Evolutionary conservation across 768 basidiomycete genomes (phyloP), one percentile per base, ranked within the genome.

Genomic region (Heimioporus sp.): DNA sequence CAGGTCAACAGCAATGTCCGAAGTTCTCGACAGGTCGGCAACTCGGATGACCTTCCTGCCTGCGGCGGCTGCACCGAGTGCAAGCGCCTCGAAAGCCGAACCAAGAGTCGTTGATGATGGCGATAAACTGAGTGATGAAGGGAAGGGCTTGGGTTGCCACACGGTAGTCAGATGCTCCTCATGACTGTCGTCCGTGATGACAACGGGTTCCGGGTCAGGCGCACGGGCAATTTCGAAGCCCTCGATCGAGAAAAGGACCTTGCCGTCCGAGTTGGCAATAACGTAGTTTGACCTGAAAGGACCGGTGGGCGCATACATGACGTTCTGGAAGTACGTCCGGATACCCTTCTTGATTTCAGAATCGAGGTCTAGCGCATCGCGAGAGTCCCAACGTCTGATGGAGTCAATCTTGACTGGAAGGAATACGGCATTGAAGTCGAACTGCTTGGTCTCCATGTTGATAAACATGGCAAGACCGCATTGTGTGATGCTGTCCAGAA

Each of bases 191-290:
- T 68, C 67, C 4, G 52, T 58, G 38, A 67, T 63, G 5, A 52
- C 8, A 40, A 67, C 49, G 0, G 66, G 65, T 28, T 66, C 61
- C 0, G 66, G 55, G 30, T 58, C 67, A 11, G 66, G 65, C 6
- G 71, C 70, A 31, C 52, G 63, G 0, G 66, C 65, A 41, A 69
- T 67, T 48, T 71, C 68, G 50, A 71, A 69, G 5, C 65, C 66
- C 34, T 67, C 66, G 32, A 71, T 67, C 3, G 70, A 70, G 42
- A 72, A 60, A 30, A 71, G 56, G 1, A 70, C 55, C 12, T 55
- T 62, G 1, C 70, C 68, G 36, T 66, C 60, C 43, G 59, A 55
- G 42, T 65, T 67, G 30, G 61, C 54, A 28, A 70, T 58, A 48
- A 68, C 48, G 38, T 68, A 68, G 47, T 67, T 52, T 2, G 61